These are phyloP conservation scores for Cutaneotrichosporon cavernicola DNA, from an alignment of 1,284 basidiomycete species.

Conservation along the genomic window DNA sequence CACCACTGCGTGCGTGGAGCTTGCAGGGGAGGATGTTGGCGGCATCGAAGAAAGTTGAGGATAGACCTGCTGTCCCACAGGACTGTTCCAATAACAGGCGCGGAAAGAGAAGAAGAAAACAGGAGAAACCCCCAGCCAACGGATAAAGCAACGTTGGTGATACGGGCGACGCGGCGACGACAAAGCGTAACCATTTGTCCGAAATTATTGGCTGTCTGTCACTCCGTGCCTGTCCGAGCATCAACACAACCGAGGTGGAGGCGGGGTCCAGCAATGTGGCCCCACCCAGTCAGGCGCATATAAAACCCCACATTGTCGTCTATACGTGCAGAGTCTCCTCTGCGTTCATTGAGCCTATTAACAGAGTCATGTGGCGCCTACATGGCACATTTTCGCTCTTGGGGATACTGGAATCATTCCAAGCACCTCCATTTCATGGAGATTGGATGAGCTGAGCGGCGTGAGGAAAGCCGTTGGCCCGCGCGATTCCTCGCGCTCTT, in stretches of 20 bases:
- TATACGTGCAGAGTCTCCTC: not conserved
- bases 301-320: not conserved
- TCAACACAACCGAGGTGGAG: not conserved
- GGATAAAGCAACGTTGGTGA: not conserved
- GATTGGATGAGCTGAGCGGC: not conserved
- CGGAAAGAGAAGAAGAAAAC: not conserved
- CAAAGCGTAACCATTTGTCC: not conserved
- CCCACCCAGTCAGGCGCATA: no score
- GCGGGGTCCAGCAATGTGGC: not conserved
- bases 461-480: not conserved
- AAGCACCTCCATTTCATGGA: not conserved
- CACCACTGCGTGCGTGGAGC: not conserved
- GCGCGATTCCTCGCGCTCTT: not conserved
- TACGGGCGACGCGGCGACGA: not conserved
- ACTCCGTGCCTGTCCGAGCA: not conserved
- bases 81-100: no score
- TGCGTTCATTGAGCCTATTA: conserved; percentile 1
- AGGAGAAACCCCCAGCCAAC: not conserved
- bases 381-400: not conserved
- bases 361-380: not conserved
- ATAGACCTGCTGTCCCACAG: not conserved
- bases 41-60: not conserved
- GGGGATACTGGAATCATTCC: not conserved
- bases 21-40: not conserved
- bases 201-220: not conserved